phyloP scores from a whole-genome alignment of 139 green algal genomes.

The Astrephomene gubernaculifera region DNA sequence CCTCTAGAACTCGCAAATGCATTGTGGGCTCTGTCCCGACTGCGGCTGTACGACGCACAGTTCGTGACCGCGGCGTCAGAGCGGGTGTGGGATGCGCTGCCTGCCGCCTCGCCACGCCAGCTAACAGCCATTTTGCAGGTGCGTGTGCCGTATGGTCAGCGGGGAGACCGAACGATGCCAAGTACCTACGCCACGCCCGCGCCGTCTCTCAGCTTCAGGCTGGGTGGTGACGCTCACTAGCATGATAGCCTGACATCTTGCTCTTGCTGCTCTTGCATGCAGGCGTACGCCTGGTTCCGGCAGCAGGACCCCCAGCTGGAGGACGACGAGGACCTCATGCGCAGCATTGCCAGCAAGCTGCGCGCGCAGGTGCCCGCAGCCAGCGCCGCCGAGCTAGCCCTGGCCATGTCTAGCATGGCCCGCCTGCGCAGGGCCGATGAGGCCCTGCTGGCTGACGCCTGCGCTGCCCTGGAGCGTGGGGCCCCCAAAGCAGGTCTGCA shows the following conservation, averaged over 20 bases:
- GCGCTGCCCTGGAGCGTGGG: background rate
- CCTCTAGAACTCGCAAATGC: slow-evolving; percentile 2
- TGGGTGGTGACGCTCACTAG: too few species aligned
- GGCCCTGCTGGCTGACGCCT: background rate
- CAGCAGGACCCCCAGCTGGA: slow-evolving; percentile 27
- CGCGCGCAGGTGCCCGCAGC: background rate
- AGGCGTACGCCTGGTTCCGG: slow-evolving; percentile 7
- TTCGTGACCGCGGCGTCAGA: background rate
- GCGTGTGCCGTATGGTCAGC: too few species aligned
- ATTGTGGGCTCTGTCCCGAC: slow-evolving; percentile 8
- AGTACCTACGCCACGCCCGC: too few species aligned
- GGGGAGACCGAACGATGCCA: too few species aligned
- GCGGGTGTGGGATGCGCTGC: slow-evolving; percentile 28
- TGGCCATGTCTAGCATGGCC: slow-evolving; percentile 13
- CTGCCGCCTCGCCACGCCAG: slow-evolving; percentile 2
- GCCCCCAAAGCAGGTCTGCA: background rate
- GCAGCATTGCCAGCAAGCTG: slow-evolving; percentile 3
- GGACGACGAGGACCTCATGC: slow-evolving; percentile 26
- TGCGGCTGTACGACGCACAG: slow-evolving; percentile 11
- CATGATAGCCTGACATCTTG: background rate
- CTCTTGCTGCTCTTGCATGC: background rate
- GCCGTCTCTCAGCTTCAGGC: too few species aligned
- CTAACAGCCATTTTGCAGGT: slow-evolving; percentile 26
- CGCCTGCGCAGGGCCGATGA: slow-evolving; percentile 11
- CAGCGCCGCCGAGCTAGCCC: background rate